Base-by-base conservation (phyloP, 2,329 filamentous ascomycete genomes). In the Colletotrichum australisinense region DNA sequence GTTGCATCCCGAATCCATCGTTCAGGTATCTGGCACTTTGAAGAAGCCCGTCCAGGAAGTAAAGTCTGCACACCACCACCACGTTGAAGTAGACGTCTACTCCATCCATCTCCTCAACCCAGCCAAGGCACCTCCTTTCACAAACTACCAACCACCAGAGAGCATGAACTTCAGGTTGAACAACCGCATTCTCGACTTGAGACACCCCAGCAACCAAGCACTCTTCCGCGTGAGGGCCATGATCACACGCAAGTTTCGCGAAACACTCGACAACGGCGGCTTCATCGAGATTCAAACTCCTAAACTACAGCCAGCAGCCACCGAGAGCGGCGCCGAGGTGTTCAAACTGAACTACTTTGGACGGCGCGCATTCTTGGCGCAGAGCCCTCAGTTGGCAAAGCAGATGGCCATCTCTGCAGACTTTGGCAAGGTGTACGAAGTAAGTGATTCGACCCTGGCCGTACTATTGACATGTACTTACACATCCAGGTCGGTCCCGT, bases 201-300 rank as follows among this genome's bases (percentile, higher is more conserved):
- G 95, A 62, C 95, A 95, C n/a, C 93, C 94, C 0, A 90, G 94
- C 1, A 95, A 95, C 62, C 95, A 98, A 81, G 91, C 93, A 42
- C 93, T 98, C 75, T 97, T 98, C 87, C 93, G 94, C 72, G 91
- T 98, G 62, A 94, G 97, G 76, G 93, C 95, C 5, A 92, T 91
- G 30, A 91, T 98, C 69, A 92, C 93, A 77, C 93, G 93, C 77
- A 88, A 93, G 30, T 98, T 98, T 88, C 93, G 95, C 62, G 83
- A 88, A 11, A 91, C 93, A 2, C 88, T 98, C 1, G 93, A 96
- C 76, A 87, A 88, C 2, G 87, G 93, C 75, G 93, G 91, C 19
- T 98, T 98, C 80, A 93, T 97, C 72, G 95, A 98, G 83, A 98
- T 98, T 73, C 95, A 98, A 80, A 97, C 95, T 0, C 95, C 95